phyloP scores from a whole-genome alignment of 768 basidiomycete species.

The Kwoniella dendrophila region DNA sequence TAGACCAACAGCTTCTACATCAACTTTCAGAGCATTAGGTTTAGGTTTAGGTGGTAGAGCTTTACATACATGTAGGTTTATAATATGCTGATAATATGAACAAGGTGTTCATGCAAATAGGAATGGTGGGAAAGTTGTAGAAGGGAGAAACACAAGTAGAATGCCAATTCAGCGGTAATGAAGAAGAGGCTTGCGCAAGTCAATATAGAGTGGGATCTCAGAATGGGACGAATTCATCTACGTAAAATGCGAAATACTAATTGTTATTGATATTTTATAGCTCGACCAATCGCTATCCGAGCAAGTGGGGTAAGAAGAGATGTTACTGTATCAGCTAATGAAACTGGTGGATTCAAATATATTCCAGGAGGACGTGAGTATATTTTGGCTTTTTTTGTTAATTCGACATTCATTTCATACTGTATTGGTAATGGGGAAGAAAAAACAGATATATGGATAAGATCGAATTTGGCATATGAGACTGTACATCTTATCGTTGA shows the following conservation, averaged over 20 bases:
- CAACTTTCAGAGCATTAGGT: constrained; percentile 22
- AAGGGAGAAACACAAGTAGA: not conserved
- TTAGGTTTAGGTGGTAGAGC: constrained; percentile 31
- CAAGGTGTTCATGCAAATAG: not conserved
- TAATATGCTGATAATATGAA: not conserved
- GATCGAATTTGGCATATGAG: too few relatives aligned
- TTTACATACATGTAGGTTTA: constrained; percentile 30
- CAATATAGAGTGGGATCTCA: not conserved
- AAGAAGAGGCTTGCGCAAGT: too few relatives aligned
- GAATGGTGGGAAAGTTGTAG: not conserved
- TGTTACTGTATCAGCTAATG: constrained; percentile 40
- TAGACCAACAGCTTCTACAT: constrained; percentile 20
- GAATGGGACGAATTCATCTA: not conserved
- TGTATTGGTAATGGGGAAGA: too few relatives aligned
- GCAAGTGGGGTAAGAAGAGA: constrained; percentile 34
- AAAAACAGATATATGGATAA: too few relatives aligned
- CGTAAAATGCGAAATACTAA: not conserved
- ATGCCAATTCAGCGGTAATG: too few relatives aligned
- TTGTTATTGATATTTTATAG: constrained; percentile 20
- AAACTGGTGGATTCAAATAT: constrained; percentile 56
- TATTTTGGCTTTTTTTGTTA: not conserved
- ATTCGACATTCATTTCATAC: too few relatives aligned
- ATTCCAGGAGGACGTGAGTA: constrained; percentile 58
- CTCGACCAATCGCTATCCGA: constrained; percentile 39
- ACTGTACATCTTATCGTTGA: too few relatives aligned